Conservation (phyloP, 106 monocot species). For the Acorus calamus region DNA sequence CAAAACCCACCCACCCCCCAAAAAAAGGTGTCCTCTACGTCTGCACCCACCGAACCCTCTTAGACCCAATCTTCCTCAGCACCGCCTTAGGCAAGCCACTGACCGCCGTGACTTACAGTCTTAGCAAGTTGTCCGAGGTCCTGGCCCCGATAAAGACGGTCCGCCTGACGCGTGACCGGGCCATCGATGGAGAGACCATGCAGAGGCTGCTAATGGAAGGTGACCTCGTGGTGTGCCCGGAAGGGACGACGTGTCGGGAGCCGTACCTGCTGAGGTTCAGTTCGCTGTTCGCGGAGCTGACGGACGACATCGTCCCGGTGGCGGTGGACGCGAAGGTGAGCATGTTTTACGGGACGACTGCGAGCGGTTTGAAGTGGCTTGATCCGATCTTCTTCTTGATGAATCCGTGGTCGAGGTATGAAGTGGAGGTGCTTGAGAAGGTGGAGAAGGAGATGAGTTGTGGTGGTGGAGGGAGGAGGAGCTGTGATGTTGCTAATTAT, state of each 20-base stretch:
- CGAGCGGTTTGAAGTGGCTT: constrained; percentile 11
- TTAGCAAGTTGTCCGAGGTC: neutral
- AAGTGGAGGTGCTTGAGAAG: neutral
- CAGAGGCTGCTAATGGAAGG: neutral
- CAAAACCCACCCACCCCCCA: too few species aligned
- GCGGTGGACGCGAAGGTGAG: neutral
- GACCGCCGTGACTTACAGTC: constrained; percentile 2
- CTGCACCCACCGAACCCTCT: neutral
- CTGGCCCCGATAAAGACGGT: neutral
- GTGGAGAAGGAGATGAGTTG: neutral
- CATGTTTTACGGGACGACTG: constrained; percentile 12
- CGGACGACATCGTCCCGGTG: constrained; percentile 1
- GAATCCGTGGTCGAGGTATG: constrained; percentile 2
- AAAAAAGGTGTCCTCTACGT: neutral
- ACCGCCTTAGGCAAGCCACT: neutral
- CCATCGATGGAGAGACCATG: neutral
- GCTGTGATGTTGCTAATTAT: too few species aligned
- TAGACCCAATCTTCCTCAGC: neutral
- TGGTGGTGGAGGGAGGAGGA: too few species aligned
- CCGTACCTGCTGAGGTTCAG: constrained; percentile 4
- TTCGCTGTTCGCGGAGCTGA: constrained; percentile 9
- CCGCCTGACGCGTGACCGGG: neutral
- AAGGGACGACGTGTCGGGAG: constrained; percentile 3
- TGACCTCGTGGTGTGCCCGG: neutral
- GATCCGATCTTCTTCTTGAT: neutral